Evolutionary conservation across 2,329 filamentous ascomycete genomes (phyloP).

Genomic region (Monilinia polystroma): DNA sequence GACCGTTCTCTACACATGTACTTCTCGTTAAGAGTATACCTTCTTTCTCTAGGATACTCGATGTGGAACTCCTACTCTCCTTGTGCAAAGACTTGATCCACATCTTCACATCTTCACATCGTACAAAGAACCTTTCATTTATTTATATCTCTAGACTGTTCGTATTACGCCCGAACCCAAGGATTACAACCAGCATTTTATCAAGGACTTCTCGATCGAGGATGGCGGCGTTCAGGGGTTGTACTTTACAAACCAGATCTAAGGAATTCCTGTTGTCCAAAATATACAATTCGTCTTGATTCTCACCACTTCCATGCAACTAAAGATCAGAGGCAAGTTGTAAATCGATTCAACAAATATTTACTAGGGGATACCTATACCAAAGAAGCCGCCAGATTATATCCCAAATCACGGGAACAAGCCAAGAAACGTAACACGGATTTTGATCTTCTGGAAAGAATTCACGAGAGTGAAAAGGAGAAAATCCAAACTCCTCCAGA

Average conservation of each 20-base stretch:
- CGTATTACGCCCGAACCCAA: conserved; percentile 66
- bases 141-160: conserved; percentile 51
- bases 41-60: background rate
- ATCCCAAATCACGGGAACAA: conserved; percentile 67
- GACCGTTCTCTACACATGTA: background rate
- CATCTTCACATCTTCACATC: background rate
- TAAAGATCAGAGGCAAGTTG: conserved; percentile 70
- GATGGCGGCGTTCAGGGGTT: conserved; percentile 72
- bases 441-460: conserved; percentile 64
- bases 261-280: conserved; percentile 80
- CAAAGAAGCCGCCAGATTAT: conserved; percentile 60
- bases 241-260: conserved; percentile 79
- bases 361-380: conserved; percentile 67
- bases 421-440: conserved; percentile 61
- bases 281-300: conserved; percentile 80
- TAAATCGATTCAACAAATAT: conserved; percentile 74
- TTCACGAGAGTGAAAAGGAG: conserved; percentile 65
- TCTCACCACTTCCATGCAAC: conserved; percentile 62
- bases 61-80: background rate
- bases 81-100: background rate
- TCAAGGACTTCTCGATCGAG: conserved; percentile 68
- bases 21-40: background rate
- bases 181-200: conserved; percentile 66
- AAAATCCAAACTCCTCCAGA: conserved; percentile 52
- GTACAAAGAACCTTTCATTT: background rate